These are phyloP conservation scores for Citrullus amarus DNA, from an alignment of 306 rosid genomes.

Conservation along the genomic window DNA sequence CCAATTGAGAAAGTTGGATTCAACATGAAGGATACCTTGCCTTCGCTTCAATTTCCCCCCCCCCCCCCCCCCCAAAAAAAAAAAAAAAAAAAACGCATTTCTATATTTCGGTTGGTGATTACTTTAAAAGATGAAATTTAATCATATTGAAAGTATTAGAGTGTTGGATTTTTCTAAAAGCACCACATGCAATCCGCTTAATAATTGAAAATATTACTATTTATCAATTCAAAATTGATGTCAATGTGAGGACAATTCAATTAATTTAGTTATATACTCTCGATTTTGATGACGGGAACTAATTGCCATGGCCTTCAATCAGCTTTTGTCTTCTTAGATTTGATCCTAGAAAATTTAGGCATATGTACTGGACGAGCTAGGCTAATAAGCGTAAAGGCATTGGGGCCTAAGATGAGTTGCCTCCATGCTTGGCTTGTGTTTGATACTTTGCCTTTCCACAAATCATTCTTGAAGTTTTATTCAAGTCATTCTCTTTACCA, in stretches of 20 bases:
- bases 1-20: not conserved
- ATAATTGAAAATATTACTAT: too few species aligned
- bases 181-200: too few species aligned
- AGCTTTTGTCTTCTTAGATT: not conserved
- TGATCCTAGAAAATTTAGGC: not conserved
- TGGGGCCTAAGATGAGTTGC: slow-evolving; percentile 19
- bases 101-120: not conserved
- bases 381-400: slow-evolving; percentile 1
- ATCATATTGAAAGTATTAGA: not conserved
- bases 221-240: too few species aligned
- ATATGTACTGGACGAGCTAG: not conserved
- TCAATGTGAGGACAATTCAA: too few species aligned
- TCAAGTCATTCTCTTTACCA: slow-evolving; percentile 55
- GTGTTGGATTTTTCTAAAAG: too few species aligned
- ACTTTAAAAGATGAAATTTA: not conserved
- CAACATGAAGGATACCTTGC: not conserved
- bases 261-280: too few species aligned
- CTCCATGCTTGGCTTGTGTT: slow-evolving; percentile 32
- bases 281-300: not conserved
- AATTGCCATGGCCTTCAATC: not conserved
- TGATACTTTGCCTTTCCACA: slow-evolving; percentile 64
- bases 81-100: not conserved
- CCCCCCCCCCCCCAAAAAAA: too few species aligned
- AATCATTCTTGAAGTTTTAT: slow-evolving; percentile 71
- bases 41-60: not conserved